These are phyloP conservation scores for Physcomitrellopsis africana DNA, from an alignment of 225 moss, liverwort and hornwort species.

Conservation along the genomic window DNA sequence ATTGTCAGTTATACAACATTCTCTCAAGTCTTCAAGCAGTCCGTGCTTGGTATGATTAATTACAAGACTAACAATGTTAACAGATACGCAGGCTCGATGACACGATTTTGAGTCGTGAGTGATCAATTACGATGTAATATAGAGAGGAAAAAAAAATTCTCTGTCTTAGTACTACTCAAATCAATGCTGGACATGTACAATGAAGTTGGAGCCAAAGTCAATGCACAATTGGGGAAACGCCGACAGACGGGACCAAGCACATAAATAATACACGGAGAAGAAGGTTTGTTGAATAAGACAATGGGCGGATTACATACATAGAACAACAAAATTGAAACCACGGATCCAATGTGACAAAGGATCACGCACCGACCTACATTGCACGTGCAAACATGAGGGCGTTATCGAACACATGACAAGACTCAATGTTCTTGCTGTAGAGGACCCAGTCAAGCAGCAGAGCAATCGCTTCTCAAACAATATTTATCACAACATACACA, in stretches of 20 bases:
- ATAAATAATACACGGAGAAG: conserved; percentile 15
- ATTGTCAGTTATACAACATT: conserved; percentile 2
- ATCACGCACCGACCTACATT: conserved; percentile 46
- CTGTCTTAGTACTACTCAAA: neutral
- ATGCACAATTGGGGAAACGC: conserved; percentile 18
- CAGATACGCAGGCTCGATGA: neutral
- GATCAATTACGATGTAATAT: neutral
- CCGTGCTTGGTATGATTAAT: neutral
- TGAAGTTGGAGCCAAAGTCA: neutral
- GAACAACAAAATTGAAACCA: conserved; percentile 10
- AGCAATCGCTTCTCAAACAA: conserved; percentile 3
- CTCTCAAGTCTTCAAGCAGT: neutral
- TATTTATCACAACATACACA: conserved; percentile 8
- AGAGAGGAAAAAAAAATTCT: neutral
- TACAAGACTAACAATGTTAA: conserved; percentile 6
- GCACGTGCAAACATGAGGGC: conserved; percentile 28
- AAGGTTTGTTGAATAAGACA: neutral
- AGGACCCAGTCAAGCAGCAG: conserved; percentile 31
- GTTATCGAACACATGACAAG: conserved; percentile 37
- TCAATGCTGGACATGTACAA: neutral
- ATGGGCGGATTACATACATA: neutral
- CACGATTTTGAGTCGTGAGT: neutral
- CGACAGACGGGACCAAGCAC: conserved; percentile 12
- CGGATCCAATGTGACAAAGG: conserved; percentile 24
- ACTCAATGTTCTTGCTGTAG: conserved; percentile 35